phyloP scores from a whole-genome alignment of 352 stramenopile genomes.

The Pythium phragmitis region DNA sequence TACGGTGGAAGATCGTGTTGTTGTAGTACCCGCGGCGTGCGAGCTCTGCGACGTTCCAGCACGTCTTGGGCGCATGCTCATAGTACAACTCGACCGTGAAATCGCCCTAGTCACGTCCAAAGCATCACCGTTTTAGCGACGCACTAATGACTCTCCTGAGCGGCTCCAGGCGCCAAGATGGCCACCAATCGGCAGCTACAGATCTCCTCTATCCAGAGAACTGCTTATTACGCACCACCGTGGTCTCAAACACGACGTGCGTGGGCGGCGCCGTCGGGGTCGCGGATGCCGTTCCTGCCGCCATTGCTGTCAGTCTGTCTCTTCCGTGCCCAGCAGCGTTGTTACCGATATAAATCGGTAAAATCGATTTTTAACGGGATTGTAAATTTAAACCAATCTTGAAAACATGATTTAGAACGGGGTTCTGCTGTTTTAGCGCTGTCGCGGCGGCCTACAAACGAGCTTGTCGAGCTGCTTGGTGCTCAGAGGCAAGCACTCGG shows the following conservation, averaged over 20 bases:
- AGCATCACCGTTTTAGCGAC: neutral
- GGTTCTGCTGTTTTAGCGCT: no score
- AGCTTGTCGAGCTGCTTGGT: no score
- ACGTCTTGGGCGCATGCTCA: constrained; percentile 90
- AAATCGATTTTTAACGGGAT: no score
- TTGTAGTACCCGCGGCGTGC: constrained; percentile 94
- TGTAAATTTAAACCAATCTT: no score
- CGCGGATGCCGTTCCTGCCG: neutral
- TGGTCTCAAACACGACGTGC: constrained; percentile 84
- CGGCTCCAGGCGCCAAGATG: neutral
- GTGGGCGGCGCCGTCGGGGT: constrained; percentile 40
- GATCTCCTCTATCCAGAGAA: neutral
- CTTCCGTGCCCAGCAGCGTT: neutral
- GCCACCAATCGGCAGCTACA: neutral
- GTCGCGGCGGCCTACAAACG: no score
- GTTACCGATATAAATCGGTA: no score
- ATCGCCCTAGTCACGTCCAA: constrained; percentile 45
- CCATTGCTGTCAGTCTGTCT: constrained; percentile 1
- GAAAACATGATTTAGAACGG: no score
- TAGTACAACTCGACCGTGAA: constrained; percentile 95
- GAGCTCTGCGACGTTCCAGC: constrained; percentile 93
- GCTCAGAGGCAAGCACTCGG: no score
- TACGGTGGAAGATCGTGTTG: constrained; percentile 94
- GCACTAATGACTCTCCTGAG: neutral
- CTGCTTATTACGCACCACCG: constrained; percentile 9